Evolutionary conservation across 1,284 basidiomycete species (phyloP), one percentile per base, ranked within the genome.

Genomic region (Trametes versicolor): DNA sequence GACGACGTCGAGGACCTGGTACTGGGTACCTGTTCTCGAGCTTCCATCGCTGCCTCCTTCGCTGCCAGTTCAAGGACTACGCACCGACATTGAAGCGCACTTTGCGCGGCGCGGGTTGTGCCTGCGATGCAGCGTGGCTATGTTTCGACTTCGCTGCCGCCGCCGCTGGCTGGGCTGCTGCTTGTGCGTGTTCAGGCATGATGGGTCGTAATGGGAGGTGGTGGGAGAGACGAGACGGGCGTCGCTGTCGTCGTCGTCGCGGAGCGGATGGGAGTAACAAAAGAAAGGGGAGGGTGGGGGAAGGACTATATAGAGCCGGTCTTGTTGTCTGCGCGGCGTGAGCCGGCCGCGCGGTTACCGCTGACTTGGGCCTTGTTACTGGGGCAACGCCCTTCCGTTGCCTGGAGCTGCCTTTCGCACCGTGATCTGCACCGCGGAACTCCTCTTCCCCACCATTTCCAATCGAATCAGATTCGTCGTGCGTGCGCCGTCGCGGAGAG

Each of bases 11-110:
- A 95, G 86, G 12, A 95, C 92, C 77, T 94, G 91, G 76, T 96
- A 96, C 72, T 93, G 89, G 13, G 90, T 91, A 29, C 92, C 91
- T 89, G 76, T 23, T 32, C 37, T 6, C 37, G 23, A n/a, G 53
- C 47, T 51, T 63, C 66, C 25, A 60, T 23, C 37, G 64, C 34
- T 21, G 67, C 37, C 17, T 21, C 55, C 25, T 32, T 29, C 47
- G 9, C 29, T 47, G 55, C 48, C 32, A 25, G n/a, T 6, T 17
- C 37, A 60, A 12, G 29, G 54, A 25, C 55, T 36, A 82, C 93
- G 82, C 73, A 95, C 94, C 94, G 74, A 95, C 93, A 80, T 95
- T 95, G 85, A 97, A 97, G 64, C 94, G 88, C 67, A 96, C 94
- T 83, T 95, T 96, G 70, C 95, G 85, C 19, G 94, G 93, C 19